Evolutionary conservation across 164 flowering plant genomes (phyloP), one percentile per base, ranked within the genome.

Genomic region (Stephania cephalantha): DNA sequence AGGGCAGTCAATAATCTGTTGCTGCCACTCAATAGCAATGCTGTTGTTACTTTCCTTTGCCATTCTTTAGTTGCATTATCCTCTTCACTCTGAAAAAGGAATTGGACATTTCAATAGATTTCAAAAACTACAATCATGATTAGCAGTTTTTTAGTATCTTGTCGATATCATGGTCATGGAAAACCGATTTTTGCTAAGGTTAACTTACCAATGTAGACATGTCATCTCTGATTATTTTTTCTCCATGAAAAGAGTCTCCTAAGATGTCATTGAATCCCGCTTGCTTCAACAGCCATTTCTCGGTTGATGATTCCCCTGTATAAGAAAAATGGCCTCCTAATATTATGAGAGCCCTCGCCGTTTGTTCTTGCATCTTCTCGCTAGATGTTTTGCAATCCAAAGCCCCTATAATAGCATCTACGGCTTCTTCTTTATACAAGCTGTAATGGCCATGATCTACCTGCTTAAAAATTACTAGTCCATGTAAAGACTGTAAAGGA

Each of bases 391-490:
- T 46, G 53, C 86, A 81, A 31, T 87, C 79, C 74, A 88, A 78
- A 63, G 88, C 79, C 69, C 72, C 77, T 68, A 82, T 76, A 42
- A 91, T 72, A 48, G 85, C 84, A 17, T 89, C 93, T 29, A 91
- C 50, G 30, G 80, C 91, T 79, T 90, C 96, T 80, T 88, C 93
- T 83, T 90, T 85, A 72, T 84, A 90, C 22, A 87, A 64, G 71
- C 93, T 89, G 72, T 71, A 64, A 73, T 81, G 81, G 52, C 61
- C 70, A 76, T 82, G 80, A 72, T 87, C 90, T 76, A 85, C 96
- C 90, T 91, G 89, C 84, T 84, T 80, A 50, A 82, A 68, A 76
- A 82, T 89, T 83, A 82, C 81, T 53, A 79, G 50, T 79, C 68
- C 79, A 70, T 83, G 67, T 78, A n/a, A 70, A 20, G 7, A 71